These are phyloP conservation scores for Cystobasidium onofrii DNA, from an alignment of 768 basidiomycete species.

Conservation along the genomic window DNA sequence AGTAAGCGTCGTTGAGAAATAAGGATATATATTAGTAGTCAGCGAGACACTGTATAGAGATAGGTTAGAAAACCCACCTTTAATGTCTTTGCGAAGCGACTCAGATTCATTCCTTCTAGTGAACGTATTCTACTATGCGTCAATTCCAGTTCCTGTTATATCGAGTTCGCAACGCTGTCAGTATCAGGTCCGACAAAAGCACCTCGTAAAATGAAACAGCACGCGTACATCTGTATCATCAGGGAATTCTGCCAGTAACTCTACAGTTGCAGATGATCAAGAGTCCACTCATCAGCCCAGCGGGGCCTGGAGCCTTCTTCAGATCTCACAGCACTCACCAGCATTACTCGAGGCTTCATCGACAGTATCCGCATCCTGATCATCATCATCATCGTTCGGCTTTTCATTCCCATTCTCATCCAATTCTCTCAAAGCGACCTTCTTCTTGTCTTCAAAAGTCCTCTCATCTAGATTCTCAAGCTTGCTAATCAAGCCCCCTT, in stretches of 20 bases:
- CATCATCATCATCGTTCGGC: background rate
- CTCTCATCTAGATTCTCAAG: slow-evolving; percentile 12
- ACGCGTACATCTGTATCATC: slow-evolving; percentile 20
- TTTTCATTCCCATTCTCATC: background rate
- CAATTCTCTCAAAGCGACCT: slow-evolving; percentile 10
- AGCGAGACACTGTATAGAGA: background rate
- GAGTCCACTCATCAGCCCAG: background rate
- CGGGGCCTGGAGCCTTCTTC: background rate
- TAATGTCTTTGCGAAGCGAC: slow-evolving; percentile 36
- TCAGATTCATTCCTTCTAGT: slow-evolving; percentile 34
- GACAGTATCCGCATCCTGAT: background rate
- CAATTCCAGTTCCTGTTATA: slow-evolving; percentile 39
- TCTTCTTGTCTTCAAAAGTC: slow-evolving; percentile 26
- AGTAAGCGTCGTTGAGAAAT: too few relatives aligned
- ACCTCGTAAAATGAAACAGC: background rate
- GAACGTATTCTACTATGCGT: slow-evolving; percentile 40
- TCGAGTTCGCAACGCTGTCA: background rate
- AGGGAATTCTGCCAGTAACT: slow-evolving; percentile 31
- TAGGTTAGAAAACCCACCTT: slow-evolving; percentile 1
- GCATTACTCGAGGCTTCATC: background rate
- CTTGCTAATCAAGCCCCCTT: slow-evolving; percentile 2
- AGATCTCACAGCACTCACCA: background rate
- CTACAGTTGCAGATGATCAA: background rate
- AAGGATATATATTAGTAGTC: too few relatives aligned
- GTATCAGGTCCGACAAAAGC: background rate